Evolutionary conservation across 2,329 filamentous ascomycete genomes (phyloP).

Genomic region (Polytolypa hystricis): DNA sequence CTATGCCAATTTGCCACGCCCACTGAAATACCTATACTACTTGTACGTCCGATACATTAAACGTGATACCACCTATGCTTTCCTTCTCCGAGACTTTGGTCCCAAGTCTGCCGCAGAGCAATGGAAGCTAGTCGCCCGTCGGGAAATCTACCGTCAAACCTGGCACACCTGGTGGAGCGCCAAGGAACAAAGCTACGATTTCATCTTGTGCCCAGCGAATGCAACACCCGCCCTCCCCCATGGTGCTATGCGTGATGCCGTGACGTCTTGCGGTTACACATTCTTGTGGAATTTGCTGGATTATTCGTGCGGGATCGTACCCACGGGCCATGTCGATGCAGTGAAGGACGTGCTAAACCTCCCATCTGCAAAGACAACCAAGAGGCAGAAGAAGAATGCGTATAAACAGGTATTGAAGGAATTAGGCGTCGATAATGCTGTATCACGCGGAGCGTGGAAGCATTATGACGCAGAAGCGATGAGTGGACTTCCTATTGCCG

Average conservation of each 20-base stretch:
- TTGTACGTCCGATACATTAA: constrained; percentile 79
- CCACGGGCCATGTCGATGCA: constrained; percentile 70
- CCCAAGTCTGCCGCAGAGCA: constrained; percentile 65
- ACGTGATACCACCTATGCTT: constrained; percentile 66
- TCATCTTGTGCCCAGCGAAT: constrained; percentile 74
- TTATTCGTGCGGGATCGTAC: constrained; percentile 71
- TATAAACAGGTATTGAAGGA: constrained; percentile 26
- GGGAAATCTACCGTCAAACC: constrained; percentile 63
- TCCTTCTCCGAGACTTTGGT: constrained; percentile 60
- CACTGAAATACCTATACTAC: constrained; percentile 76
- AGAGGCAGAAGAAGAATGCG: constrained; percentile 37
- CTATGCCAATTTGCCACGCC: constrained; percentile 61
- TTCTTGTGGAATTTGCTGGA: constrained; percentile 92
- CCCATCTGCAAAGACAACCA: constrained; percentile 26
- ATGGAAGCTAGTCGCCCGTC: constrained; percentile 66
- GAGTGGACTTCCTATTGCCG: constrained; percentile 76
- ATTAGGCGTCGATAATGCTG: constrained; percentile 53
- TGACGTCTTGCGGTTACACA: constrained; percentile 82
- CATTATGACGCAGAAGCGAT: constrained; percentile 73
- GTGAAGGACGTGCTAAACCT: constrained; percentile 53
- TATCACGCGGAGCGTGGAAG: constrained; percentile 74
- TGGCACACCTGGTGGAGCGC: constrained; percentile 84
- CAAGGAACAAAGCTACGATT: constrained; percentile 59
- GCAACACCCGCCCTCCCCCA: constrained; percentile 83
- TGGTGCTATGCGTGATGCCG: constrained; percentile 71